Conservation (phyloP, 2,329 filamentous ascomycete genomes). For the Apiospora sp. region DNA sequence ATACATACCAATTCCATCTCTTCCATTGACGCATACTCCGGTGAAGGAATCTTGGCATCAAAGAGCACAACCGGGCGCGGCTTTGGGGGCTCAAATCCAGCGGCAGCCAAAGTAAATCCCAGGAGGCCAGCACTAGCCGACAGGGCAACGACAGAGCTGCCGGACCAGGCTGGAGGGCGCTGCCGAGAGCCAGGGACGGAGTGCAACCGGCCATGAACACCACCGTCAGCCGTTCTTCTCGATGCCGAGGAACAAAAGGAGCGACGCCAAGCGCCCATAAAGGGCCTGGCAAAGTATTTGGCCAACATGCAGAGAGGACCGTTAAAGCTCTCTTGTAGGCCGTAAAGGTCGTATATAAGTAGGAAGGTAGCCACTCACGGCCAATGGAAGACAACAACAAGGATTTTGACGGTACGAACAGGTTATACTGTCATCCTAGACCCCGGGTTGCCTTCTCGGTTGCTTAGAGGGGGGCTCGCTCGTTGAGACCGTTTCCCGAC, state of each 20-base stretch:
- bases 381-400: neutral
- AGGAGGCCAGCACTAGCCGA: constrained; percentile 41
- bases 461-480: neutral
- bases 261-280: constrained; percentile 33
- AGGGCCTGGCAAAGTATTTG: constrained; percentile 33
- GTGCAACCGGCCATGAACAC: constrained; percentile 29
- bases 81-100: constrained; percentile 35
- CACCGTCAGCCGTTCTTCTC: constrained; percentile 31
- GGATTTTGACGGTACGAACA: neutral
- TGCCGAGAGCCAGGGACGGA: constrained; percentile 29
- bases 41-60: constrained; percentile 38
- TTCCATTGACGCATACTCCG: constrained; percentile 55
- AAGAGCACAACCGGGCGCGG: constrained; percentile 38
- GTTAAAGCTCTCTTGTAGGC: neutral
- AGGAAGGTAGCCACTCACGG: neutral
- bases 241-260: constrained; percentile 30
- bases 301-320: constrained; percentile 32
- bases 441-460: neutral
- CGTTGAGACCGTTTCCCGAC: neutral
- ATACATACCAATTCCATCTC: constrained; percentile 58
- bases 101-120: constrained; percentile 41
- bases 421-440: neutral
- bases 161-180: constrained; percentile 39
- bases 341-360: neutral
- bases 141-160: constrained; percentile 41